phyloP scores from a whole-genome alignment of 139 green algal species.

The Closterium sp. region DNA sequence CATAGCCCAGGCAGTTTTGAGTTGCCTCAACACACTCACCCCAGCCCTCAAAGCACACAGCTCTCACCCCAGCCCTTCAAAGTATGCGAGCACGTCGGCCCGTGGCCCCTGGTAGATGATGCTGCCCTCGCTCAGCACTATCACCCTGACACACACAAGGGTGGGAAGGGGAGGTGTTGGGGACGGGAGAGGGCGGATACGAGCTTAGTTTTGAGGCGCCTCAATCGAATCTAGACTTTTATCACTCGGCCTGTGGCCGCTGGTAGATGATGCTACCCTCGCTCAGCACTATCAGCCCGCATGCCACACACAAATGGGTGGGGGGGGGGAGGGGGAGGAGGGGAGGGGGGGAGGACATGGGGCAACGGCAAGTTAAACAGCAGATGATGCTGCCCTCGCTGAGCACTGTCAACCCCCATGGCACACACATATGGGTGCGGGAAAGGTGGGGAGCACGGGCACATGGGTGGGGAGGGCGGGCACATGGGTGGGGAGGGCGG shows the following conservation, averaged over 20 bases:
- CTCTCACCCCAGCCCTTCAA: constrained; percentile 43
- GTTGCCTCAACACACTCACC: constrained; percentile 26
- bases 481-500: too few relatives aligned
- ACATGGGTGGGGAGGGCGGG: too few relatives aligned
- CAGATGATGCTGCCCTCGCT: too few relatives aligned
- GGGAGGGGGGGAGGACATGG: too few relatives aligned
- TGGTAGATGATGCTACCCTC: constrained; percentile 13
- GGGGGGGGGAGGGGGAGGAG: not conserved
- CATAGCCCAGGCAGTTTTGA: too few relatives aligned
- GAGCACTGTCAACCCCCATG: too few relatives aligned
- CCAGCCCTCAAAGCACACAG: too few relatives aligned
- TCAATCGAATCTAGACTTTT: too few relatives aligned
- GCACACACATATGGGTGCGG: too few relatives aligned
- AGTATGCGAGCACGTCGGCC: constrained; percentile 21
- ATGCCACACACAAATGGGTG: not conserved
- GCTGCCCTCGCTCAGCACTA: constrained; percentile 56
- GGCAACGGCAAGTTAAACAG: too few relatives aligned
- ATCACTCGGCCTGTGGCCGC: not conserved
- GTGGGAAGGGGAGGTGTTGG: not conserved
- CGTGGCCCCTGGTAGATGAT: constrained; percentile 42
- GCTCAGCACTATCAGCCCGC: not conserved
- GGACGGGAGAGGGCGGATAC: not conserved
- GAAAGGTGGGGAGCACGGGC: too few relatives aligned
- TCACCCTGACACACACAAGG: constrained; percentile 54
- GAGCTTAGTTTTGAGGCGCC: too few relatives aligned